Conservation (phyloP, 441 rosid genomes). For the Isatis lusitanica region DNA sequence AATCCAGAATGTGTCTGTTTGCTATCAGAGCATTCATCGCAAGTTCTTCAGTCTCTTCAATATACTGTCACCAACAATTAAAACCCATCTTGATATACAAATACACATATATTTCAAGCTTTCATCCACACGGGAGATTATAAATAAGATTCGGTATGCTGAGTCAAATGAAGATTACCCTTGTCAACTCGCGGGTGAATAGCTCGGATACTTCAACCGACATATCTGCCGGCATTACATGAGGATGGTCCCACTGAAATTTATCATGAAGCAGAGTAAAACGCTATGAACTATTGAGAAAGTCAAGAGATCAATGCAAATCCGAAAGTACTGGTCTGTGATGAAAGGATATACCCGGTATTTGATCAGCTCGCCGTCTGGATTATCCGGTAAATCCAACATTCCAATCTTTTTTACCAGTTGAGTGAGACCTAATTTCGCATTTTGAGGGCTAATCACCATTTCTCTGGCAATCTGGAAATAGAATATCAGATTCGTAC, state of each 20-base stretch:
- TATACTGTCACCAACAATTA: slow-evolving; percentile 59
- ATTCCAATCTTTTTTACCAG: slow-evolving; percentile 79
- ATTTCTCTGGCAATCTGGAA: slow-evolving; percentile 93
- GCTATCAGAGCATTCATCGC: slow-evolving; percentile 76
- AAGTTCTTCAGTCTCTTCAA: slow-evolving; percentile 94
- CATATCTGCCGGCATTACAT: slow-evolving; percentile 84
- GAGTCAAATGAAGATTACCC: slow-evolving; percentile 53
- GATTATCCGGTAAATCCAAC: slow-evolving; percentile 66
- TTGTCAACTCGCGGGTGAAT: slow-evolving; percentile 81
- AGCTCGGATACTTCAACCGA: slow-evolving; percentile 89
- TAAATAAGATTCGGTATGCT: neutral
- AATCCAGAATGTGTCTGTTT: slow-evolving; percentile 74
- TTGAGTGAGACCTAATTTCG: slow-evolving; percentile 71
- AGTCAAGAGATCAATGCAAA: neutral
- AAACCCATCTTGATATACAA: neutral
- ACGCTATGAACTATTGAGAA: slow-evolving; percentile 18
- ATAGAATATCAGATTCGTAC: slow-evolving; percentile 14
- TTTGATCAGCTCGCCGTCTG: slow-evolving; percentile 75
- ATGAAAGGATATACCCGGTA: slow-evolving; percentile 59
- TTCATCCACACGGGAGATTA: slow-evolving; percentile 6
- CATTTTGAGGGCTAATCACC: slow-evolving; percentile 96
- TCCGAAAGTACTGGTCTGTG: slow-evolving; percentile 1
- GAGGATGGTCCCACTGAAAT: slow-evolving; percentile 91
- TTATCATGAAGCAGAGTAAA: slow-evolving; percentile 21
- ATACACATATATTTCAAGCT: slow-evolving; percentile 6